These are phyloP conservation scores for Saccharum spontaneum DNA, from an alignment of 176 grass and related monocot genomes.

Conservation along the genomic window DNA sequence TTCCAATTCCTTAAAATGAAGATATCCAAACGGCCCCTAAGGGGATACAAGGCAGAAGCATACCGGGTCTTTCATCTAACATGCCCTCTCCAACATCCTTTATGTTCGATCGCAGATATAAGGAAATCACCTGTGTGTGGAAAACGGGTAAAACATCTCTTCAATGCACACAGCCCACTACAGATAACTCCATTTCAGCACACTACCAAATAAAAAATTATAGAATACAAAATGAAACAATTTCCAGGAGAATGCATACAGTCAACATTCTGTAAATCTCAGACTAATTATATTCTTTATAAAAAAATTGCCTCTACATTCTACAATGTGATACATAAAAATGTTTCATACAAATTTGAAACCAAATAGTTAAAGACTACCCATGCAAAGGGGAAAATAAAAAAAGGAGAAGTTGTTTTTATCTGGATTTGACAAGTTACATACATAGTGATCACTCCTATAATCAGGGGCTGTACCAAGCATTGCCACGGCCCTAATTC, in stretches of 20 bases:
- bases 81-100: slow-evolving; percentile 42
- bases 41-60: slow-evolving; percentile 22
- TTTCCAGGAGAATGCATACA: neutral
- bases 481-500: too few relatives aligned
- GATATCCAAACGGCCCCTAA: too few relatives aligned
- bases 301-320: neutral
- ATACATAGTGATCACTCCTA: slow-evolving; percentile 14
- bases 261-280: neutral
- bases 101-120: slow-evolving; percentile 81
- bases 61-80: slow-evolving; percentile 57
- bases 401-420: neutral
- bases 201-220: slow-evolving; percentile 2
- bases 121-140: slow-evolving; percentile 75
- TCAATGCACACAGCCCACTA: neutral
- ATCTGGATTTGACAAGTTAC: neutral
- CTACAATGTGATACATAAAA: neutral
- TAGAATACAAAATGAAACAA: neutral
- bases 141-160: slow-evolving; percentile 2
- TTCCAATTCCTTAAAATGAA: too few relatives aligned
- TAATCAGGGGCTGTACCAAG: too few relatives aligned
- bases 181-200: neutral
- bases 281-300: neutral
- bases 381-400: neutral
- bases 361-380: neutral
- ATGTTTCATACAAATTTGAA: neutral